Base-by-base conservation (phyloP, 495 filamentous ascomycete species). In the Aspergillus incahuasiensis region DNA sequence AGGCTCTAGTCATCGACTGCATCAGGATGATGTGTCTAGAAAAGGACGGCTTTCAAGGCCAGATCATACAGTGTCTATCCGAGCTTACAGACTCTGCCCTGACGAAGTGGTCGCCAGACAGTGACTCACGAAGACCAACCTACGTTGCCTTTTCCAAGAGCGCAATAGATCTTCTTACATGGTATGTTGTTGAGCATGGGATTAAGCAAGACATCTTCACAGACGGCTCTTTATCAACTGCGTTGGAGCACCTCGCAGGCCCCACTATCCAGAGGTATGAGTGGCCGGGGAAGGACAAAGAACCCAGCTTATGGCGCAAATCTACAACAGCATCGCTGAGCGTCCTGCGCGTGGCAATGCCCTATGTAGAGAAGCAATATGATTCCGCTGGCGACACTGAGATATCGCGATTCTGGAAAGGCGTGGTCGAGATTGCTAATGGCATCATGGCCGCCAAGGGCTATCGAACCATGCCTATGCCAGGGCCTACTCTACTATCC, bases 131-230 rank as follows among this genome's bases (percentile, higher is more conserved):
- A 50, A 81, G 76, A 56, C 85, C 87, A 2, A 91, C 89, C 1
- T 97, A 88, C 64, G 82, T 98, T 46, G 91, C 94, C 16, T 81
- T 97, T 63, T 91, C 91, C 0, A 90, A 86, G 64, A 78, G 82
- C 19, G 79, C 85, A 43, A 94, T 95, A 73, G 74, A 78, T 15
- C 76, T 91, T 32, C 67, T 92, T 0, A 77, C 86, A 60, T 76
- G 72, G 47, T 78, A 92, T 24, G 72, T 91, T 18, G 63, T 82
- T 18, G 72, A 79, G 16, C 82, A 90, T 52, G 83, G 84, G 5
- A 71, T 77, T 9, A 84, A 86, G 41, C 59, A 67, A 25, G 82
- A 89, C 44, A 81, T 92, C 3, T 90, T 91, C 61, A 71, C 68
- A 5, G 82, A 82, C 30, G 82, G 78, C 6, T 79, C 88, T 9